These are phyloP conservation scores for Pyropia haitanensis DNA, from an alignment of 23 red algal genomes.

Conservation along the genomic window DNA sequence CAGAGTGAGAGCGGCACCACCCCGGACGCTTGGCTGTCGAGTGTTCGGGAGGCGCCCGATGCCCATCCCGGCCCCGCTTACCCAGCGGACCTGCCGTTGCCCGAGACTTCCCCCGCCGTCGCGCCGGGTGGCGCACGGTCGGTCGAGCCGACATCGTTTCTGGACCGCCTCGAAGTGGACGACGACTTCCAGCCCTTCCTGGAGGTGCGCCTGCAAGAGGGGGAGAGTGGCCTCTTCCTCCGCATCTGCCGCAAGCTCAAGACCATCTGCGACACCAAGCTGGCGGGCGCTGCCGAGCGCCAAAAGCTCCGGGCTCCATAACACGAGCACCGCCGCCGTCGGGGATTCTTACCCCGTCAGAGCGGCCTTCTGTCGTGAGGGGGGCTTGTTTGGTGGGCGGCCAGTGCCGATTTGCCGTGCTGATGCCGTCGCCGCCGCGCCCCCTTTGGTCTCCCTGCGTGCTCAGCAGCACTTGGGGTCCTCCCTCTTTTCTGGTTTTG, in stretches of 20 bases:
- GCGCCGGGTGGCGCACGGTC: slow-evolving; percentile 1
- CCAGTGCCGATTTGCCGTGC: slow-evolving; percentile 3
- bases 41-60: background rate
- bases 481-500: too few relatives aligned
- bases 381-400: slow-evolving; percentile 16
- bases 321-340: background rate
- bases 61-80: background rate
- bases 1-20: background rate
- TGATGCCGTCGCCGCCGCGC: background rate
- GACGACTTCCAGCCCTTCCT: slow-evolving; percentile 49
- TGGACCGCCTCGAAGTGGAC: background rate
- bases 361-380: slow-evolving; percentile 2
- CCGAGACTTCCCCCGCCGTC: background rate
- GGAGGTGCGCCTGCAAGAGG: slow-evolving; percentile 49
- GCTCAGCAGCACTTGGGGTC: background rate
- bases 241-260: slow-evolving; percentile 65
- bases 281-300: slow-evolving; percentile 44
- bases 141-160: background rate
- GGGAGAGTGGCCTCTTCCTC: slow-evolving; percentile 61
- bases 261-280: slow-evolving; percentile 52
- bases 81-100: background rate
- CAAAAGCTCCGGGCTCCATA: slow-evolving; percentile 8
- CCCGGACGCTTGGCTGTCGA: background rate
- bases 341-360: slow-evolving; percentile 5
- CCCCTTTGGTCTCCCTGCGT: background rate